Evolutionary conservation across 192 early-diverging fungal genomes (phyloP), one percentile per base, ranked within the genome.

Genomic region (Rhizoclosmatium sp.): DNA sequence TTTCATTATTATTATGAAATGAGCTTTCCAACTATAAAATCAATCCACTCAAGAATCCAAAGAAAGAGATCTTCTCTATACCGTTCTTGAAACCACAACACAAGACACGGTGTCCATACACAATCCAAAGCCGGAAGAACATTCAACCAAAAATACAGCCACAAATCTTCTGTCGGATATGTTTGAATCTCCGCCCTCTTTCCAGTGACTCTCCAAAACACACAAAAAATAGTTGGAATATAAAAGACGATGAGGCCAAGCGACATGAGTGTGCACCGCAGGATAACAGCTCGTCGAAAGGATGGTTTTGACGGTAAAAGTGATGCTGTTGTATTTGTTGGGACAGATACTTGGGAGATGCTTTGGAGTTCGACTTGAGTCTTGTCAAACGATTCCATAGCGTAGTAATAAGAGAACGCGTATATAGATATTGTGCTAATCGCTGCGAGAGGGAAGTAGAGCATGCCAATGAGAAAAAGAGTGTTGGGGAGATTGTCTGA

Each of bases 181-280:
- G 60, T 23, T 31, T 31, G 31, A 31, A 31, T 31, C 31, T 31
- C 31, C 5, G 51, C 51, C 31, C 42, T 23, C 39, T 59, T 40
- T 5, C 47, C 59, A 31, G n/a, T 31, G 14, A 44, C 42, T 14
- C 21, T 16, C 0, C 16, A 14, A 31, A 67, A 31, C 10, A 76
- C 31, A 12, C 16, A 3, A n/a, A 54, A n/a, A 23, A 76, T 65
- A 10, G 46, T 56, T 9, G 75, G 75, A 3, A 65, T 10, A 47
- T 76, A 76, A 23, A 65, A 76, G 7, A 76, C 39, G 39, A 76
- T 61, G 14, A 76, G 31, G 9, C 75, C 75, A 40, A 76, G 7
- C 2, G n/a, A 39, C 75, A 76, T 76, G 10, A 76, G 47, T 3
- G 66, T 12, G 39, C 75, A 76, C 12, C 75, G 75, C 12, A 76